Base-by-base conservation (phyloP, 2,329 filamentous ascomycete species). In the Triangularia setosa region DNA sequence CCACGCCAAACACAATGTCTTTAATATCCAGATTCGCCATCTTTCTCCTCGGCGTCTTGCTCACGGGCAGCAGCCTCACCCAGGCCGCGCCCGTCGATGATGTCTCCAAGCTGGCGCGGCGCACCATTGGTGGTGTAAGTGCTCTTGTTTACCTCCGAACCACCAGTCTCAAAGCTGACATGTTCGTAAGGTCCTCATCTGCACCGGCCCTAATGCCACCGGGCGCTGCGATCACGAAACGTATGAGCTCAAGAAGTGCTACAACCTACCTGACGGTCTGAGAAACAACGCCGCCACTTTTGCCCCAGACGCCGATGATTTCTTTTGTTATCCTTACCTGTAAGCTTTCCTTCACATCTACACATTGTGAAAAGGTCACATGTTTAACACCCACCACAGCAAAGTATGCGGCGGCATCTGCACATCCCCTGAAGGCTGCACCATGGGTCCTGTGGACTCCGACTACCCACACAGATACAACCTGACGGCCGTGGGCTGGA, bases 401-500 rank as follows among this genome's bases (percentile, higher is more conserved):
- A 65, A 70, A 61, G 62, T 71, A 24, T 85, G 83, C 71, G 74
- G 73, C 33, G 74, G 72, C 23, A 74, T 79, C 65, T 85, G 83
- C 77, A 79, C 60, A 4, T 83, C 81, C 56, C 81, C 81, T 2
- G 80, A 79, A 54, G 83, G 83, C 35, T 85, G 83, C 74, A 84
- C 82, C 0, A 77, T 82, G 64, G 83, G 82, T 35, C 70, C 76
- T 7, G 75, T 85, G 58, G 77, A 78, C 69, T 84, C 78, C 68
- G 68, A 72, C 66, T 81, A 79, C 69, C 70, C 74, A 63, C 62
- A 81, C 75, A 84, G 83, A 73, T 80, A 75, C 72, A 77, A 85
- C 70, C 69, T 85, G 60, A 73, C 75, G 25, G 74, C 73, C 27
- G 79, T 82, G 55, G 63, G 72, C 56, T 85, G 83, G 83, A 72